These are phyloP conservation scores for Boletellus deceptivus DNA, from an alignment of 1,284 basidiomycete genomes.

Conservation along the genomic window DNA sequence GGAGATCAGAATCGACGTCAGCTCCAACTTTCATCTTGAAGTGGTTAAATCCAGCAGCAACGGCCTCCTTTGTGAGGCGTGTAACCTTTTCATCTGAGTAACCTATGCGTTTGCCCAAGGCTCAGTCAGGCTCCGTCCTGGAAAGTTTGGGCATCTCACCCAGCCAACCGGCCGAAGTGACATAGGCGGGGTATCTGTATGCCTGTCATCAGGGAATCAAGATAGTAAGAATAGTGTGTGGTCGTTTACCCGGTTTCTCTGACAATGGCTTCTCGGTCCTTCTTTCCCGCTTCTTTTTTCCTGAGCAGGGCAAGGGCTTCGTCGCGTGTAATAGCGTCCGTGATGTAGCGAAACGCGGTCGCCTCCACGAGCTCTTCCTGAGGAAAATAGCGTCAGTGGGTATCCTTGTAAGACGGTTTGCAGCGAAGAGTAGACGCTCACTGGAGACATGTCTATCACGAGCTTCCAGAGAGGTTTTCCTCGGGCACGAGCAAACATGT, in stretches of 20 bases:
- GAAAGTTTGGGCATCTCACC: conserved; percentile 37
- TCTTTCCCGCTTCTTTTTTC: conserved; percentile 73
- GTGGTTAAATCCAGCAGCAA: conserved; percentile 87
- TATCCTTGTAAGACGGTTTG: background rate
- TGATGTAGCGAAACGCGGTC: conserved; percentile 88
- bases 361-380: conserved; percentile 86
- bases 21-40: conserved; percentile 98
- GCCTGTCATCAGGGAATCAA: background rate
- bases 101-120: conserved; percentile 13
- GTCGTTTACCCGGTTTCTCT: conserved; percentile 53
- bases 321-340: conserved; percentile 88
- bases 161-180: conserved; percentile 92
- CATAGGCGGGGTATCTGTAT: conserved; percentile 87
- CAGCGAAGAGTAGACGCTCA: conserved; percentile 29
- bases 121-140: conserved; percentile 3
- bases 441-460: conserved; percentile 80
- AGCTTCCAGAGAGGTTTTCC: conserved; percentile 86
- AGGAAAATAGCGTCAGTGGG: background rate
- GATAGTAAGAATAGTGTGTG: background rate
- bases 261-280: conserved; percentile 74
- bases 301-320: conserved; percentile 86
- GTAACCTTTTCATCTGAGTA: conserved; percentile 92
- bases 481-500: conserved; percentile 76
- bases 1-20: conserved; percentile 77
- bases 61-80: conserved; percentile 81